A percentile compares a stretch with the other conserved stretches of the same genome.
These are phyloP conservation scores for Fraxinus platypoda DNA, from an alignment of 305 asterid genomes.

Conservation along the genomic window DNA sequence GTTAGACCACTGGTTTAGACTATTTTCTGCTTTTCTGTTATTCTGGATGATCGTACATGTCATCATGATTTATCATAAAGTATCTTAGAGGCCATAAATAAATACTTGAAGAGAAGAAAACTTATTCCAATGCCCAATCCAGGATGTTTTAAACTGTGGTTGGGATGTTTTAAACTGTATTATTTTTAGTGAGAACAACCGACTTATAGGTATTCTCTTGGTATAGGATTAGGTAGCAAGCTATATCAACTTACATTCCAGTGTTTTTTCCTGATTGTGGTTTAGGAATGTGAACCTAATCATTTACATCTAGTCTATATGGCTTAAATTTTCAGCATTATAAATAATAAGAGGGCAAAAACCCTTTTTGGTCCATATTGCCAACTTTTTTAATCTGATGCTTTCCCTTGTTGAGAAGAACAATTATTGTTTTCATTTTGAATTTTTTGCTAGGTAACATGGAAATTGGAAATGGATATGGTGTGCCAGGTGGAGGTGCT, in stretches of 20 bases:
- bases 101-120: background rate
- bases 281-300: background rate
- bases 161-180: background rate
- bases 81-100: background rate
- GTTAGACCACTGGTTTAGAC: constrained; percentile 36
- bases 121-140: background rate
- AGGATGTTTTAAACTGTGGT: background rate
- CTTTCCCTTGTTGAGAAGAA: background rate
- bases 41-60: background rate
- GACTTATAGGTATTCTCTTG: background rate
- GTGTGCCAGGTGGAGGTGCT: constrained; percentile 99
- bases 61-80: background rate
- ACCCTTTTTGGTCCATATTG: background rate
- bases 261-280: background rate
- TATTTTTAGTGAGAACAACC: background rate
- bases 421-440: constrained; percentile 3
- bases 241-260: background rate
- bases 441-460: constrained; percentile 52
- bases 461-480: constrained; percentile 97
- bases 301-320: constrained; percentile 7
- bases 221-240: background rate
- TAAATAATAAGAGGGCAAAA: constrained; percentile 1
- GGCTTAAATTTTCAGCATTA: background rate
- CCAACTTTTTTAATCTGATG: background rate
- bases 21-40: constrained; percentile 14